Conservation (phyloP, 2,329 filamentous ascomycete genomes). For the Tolypocladium paradoxum region DNA sequence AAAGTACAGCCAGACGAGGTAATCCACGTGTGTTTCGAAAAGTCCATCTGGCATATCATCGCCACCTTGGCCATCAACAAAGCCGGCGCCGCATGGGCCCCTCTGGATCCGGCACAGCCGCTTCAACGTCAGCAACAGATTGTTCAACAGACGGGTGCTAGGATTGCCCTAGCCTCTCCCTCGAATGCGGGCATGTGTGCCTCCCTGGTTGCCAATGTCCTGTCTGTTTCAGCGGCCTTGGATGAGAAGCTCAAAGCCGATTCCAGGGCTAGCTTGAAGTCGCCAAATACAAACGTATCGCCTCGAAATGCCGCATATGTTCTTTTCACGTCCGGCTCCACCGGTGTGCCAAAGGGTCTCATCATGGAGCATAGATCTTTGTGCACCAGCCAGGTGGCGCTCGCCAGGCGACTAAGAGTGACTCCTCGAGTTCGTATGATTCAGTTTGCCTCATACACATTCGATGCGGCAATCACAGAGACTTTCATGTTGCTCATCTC, state of each 20-base stretch:
- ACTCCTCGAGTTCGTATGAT: slow-evolving; percentile 3
- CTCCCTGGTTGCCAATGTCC: neutral
- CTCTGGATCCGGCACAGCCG: slow-evolving; percentile 3
- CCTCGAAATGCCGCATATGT: slow-evolving; percentile 9
- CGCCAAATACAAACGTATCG: neutral
- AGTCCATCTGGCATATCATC: slow-evolving; percentile 3
- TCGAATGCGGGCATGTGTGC: neutral
- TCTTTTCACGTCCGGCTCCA: slow-evolving; percentile 14
- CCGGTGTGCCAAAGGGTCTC: slow-evolving; percentile 13
- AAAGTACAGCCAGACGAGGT: neutral
- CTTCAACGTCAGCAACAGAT: neutral
- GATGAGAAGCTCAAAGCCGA: neutral
- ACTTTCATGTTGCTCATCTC: slow-evolving; percentile 4
- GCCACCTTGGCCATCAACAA: slow-evolving; percentile 6
- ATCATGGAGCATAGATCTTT: slow-evolving; percentile 10
- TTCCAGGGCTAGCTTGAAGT: neutral
- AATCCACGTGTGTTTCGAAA: slow-evolving; percentile 7
- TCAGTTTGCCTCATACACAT: slow-evolving; percentile 9
- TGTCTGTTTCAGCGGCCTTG: neutral
- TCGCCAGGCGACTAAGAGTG: slow-evolving; percentile 1
- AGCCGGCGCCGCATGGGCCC: slow-evolving; percentile 5
- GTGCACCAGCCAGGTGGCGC: slow-evolving; percentile 1
- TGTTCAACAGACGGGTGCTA: slow-evolving; percentile 2
- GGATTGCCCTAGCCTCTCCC: neutral
- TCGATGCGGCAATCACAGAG: slow-evolving; percentile 8